phyloP scores from a whole-genome alignment of 192 early-diverging fungal species.

The Backusella liffmaniae region DNA sequence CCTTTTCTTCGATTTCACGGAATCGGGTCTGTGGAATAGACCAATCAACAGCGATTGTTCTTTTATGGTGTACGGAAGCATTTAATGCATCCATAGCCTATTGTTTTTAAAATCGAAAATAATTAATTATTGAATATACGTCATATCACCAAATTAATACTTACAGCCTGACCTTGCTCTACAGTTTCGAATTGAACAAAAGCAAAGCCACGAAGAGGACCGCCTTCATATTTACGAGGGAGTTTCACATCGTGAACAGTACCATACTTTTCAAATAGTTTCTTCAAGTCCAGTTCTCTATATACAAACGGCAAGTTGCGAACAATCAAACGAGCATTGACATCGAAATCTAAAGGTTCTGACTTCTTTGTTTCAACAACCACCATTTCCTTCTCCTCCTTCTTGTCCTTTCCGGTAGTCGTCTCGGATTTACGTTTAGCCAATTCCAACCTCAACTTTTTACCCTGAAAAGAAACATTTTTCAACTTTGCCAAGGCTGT shows the following conservation, averaged over 20 bases:
- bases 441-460: conserved; percentile 75
- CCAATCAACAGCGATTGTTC: conserved; percentile 84
- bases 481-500: conserved; percentile 77
- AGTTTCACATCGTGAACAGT: conserved; percentile 69
- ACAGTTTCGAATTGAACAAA: conserved; percentile 84
- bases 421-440: conserved; percentile 58
- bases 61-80: conserved; percentile 63
- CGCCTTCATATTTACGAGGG: conserved; percentile 71
- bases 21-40: conserved; percentile 75
- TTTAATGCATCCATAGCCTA: conserved; percentile 71
- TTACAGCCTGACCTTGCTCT: conserved; percentile 61
- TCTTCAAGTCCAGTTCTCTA: conserved; percentile 63
- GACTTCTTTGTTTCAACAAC: background rate
- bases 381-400: background rate
- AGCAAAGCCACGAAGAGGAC: conserved; percentile 83
- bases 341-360: background rate
- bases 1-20: conserved; percentile 50
- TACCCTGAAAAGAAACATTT: conserved; percentile 69
- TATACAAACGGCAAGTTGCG: conserved; percentile 83
- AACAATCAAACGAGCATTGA: conserved; percentile 72
- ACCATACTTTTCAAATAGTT: conserved; percentile 65
- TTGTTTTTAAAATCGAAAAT: background rate
- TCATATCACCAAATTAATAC: background rate
- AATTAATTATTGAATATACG: background rate
- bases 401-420: background rate